These are phyloP conservation scores for Cladobotryum mycophilum DNA, from an alignment of 2,329 filamentous ascomycete genomes.

Conservation along the genomic window DNA sequence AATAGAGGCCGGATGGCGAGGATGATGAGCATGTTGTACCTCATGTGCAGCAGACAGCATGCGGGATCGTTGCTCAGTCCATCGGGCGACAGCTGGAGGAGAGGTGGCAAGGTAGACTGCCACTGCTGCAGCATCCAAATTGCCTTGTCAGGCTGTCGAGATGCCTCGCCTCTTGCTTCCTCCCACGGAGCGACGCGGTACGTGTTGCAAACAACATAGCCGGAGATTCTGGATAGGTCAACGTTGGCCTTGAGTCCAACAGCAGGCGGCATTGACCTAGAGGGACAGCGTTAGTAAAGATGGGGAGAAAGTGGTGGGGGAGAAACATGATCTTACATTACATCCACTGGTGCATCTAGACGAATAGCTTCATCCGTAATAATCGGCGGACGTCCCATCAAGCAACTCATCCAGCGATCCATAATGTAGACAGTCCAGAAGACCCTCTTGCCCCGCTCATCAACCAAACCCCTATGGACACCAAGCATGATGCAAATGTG, in stretches of 20 bases:
- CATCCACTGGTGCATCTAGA: slow-evolving; percentile 34
- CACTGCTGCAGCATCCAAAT: slow-evolving; percentile 38
- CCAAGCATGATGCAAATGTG: slow-evolving; percentile 43
- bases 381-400: slow-evolving; percentile 43
- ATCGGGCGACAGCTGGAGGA: slow-evolving; percentile 31
- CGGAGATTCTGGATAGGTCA: slow-evolving; percentile 41
- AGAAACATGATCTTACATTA: slow-evolving; percentile 29
- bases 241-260: slow-evolving; percentile 40
- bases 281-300: background rate
- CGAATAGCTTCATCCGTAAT: slow-evolving; percentile 43
- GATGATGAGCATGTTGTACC: slow-evolving; percentile 44
- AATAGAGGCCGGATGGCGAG: slow-evolving; percentile 43
- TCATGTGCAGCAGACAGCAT: slow-evolving; percentile 42
- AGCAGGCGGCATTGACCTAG: slow-evolving; percentile 37
- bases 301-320: background rate
- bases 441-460: slow-evolving; percentile 39
- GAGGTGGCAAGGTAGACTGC: slow-evolving; percentile 30
- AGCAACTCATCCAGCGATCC: slow-evolving; percentile 42
- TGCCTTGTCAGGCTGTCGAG: slow-evolving; percentile 32
- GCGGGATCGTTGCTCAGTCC: slow-evolving; percentile 35
- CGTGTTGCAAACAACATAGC: slow-evolving; percentile 42
- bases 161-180: slow-evolving; percentile 17
- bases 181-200: slow-evolving; percentile 34
- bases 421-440: slow-evolving; percentile 50
- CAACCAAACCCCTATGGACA: slow-evolving; percentile 37